Evolutionary conservation across 805 yeast species (phyloP), one percentile per base, ranked within the genome.

Genomic region (Suhomyces sp.): DNA sequence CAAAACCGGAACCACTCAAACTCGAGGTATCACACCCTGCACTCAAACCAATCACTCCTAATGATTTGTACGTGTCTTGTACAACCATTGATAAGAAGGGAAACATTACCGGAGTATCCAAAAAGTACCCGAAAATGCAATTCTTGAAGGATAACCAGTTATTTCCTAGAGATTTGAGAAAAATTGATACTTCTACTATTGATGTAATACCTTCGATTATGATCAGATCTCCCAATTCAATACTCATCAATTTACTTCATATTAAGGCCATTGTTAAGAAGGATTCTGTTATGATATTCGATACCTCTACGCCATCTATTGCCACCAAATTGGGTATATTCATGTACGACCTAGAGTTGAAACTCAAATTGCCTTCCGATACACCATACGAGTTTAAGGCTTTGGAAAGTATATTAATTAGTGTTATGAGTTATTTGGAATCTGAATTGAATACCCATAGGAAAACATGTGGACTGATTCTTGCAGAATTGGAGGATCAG

Each of bases 141-240:
- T 74, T 91, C 40, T 69, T 91, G 7, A 69, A 63, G 36, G 79
- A 83, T 29, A 83, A 88, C 57, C 76, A 80, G 16, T 56, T 90
- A 18, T 87, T 81, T 44, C 95, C 97, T 2, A 68, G 97, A 60
- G 97, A 90, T 57, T 64, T 90, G 43, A 63, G 97, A 19, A 88
- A 86, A 52, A 82, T 90, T 34, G 96, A 91, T 51, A 68, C 81
- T 4, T 70, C 84, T 1, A 65, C 77, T 24, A 73, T 77, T 36
- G 95, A 88, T 58, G 86, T 91, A 14, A 90, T 90, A 3, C 98
- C 98, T 0, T 79, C 88, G 13, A 83, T 93, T 29, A 80, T 90
- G 40, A 88, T 88, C 15, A 73, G 97, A 40, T 51, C 66, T n/a
- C 72, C 76, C 17, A 75, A 76, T 44, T 83, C 95, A 34, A 84